These are phyloP conservation scores for Scytalidium lignicola DNA, from an alignment of 2,329 filamentous ascomycete species.

Conservation along the genomic window DNA sequence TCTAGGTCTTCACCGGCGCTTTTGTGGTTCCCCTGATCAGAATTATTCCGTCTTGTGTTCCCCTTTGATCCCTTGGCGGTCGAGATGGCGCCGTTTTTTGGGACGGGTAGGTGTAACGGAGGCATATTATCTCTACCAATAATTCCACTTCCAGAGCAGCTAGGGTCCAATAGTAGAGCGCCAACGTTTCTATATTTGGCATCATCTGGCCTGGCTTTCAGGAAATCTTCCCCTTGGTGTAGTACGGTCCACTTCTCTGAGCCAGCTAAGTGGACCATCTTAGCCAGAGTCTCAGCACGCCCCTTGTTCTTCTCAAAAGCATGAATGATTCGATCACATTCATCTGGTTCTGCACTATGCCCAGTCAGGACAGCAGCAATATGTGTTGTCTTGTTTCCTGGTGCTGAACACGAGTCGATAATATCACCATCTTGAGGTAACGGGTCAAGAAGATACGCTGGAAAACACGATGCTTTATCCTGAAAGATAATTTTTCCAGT, in stretches of 20 bases:
- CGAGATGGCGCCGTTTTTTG: slow-evolving; percentile 28
- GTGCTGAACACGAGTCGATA: slow-evolving; percentile 90
- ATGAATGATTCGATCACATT: slow-evolving; percentile 49
- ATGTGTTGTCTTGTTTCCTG: slow-evolving; percentile 97
- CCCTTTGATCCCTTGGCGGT: slow-evolving; percentile 17
- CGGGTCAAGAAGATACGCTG: slow-evolving; percentile 78
- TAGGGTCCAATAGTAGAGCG: slow-evolving; percentile 82
- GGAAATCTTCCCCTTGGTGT: slow-evolving; percentile 73
- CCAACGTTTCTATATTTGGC: slow-evolving; percentile 64
- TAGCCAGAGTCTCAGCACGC: slow-evolving; percentile 70
- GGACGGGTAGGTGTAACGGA: slow-evolving; percentile 52
- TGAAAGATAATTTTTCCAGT: slow-evolving; percentile 81
- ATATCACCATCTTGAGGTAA: slow-evolving; percentile 64
- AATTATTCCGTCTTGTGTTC: slow-evolving; percentile 11
- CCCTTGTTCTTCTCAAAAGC: slow-evolving; percentile 74
- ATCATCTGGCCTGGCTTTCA: slow-evolving; percentile 64
- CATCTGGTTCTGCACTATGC: slow-evolving; percentile 28
- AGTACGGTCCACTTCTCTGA: slow-evolving; percentile 63
- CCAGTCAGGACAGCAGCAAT: slow-evolving; percentile 65
- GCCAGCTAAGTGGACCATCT: slow-evolving; percentile 78
- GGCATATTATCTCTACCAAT: slow-evolving; percentile 80
- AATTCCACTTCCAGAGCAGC: slow-evolving; percentile 93
- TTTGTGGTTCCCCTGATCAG: slow-evolving; percentile 19
- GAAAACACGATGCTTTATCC: slow-evolving; percentile 96
- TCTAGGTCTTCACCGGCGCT: slow-evolving; percentile 24